These are phyloP conservation scores for Spiromastix sp. DNA, from an alignment of 2,329 filamentous ascomycete genomes.

Conservation along the genomic window DNA sequence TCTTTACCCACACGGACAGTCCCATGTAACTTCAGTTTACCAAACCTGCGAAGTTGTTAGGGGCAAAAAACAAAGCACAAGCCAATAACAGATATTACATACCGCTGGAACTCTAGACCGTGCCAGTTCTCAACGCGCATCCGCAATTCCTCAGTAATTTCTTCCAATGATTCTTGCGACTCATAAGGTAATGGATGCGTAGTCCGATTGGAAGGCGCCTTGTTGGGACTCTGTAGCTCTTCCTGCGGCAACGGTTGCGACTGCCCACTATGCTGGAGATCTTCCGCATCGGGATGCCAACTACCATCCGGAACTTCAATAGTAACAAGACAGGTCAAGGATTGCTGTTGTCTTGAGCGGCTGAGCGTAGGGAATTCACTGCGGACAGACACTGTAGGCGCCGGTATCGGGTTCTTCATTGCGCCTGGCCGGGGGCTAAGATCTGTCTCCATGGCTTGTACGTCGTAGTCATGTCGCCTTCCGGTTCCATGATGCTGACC, in stretches of 20 bases:
- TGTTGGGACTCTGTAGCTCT: slow-evolving; percentile 44
- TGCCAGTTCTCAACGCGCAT: slow-evolving; percentile 97
- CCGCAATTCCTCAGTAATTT: slow-evolving; percentile 76
- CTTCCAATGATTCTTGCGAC: slow-evolving; percentile 63
- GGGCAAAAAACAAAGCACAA: slow-evolving; percentile 4
- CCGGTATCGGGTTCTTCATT: slow-evolving; percentile 75
- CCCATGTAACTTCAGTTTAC: slow-evolving; percentile 80
- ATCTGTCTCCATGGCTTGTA: slow-evolving; percentile 89
- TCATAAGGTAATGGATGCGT: slow-evolving; percentile 62
- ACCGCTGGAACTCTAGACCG: slow-evolving; percentile 80
- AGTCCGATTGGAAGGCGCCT: slow-evolving; percentile 31
- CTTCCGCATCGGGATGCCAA: slow-evolving; percentile 78
- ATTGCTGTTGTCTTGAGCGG: slow-evolving; percentile 86
- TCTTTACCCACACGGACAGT: slow-evolving; percentile 92
- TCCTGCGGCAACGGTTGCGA: slow-evolving; percentile 38
- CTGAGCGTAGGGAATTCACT: slow-evolving; percentile 95
- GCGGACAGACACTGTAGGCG: slow-evolving; percentile 84
- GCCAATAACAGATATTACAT: slow-evolving; percentile 17
- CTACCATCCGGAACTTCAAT: slow-evolving; percentile 89
- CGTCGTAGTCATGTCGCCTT: slow-evolving; percentile 84
- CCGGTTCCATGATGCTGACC: slow-evolving; percentile 55
- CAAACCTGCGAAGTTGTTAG: slow-evolving; percentile 53
- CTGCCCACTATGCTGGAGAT: slow-evolving; percentile 49
- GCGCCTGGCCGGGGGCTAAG: slow-evolving; percentile 57
- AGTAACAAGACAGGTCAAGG: slow-evolving; percentile 84